Percentiles rank a stretch among this genome's conserved stretches.
Evolutionary conservation across 352 stramenopile species (phyloP).

Genomic region (Phytopythium helicoides): DNA sequence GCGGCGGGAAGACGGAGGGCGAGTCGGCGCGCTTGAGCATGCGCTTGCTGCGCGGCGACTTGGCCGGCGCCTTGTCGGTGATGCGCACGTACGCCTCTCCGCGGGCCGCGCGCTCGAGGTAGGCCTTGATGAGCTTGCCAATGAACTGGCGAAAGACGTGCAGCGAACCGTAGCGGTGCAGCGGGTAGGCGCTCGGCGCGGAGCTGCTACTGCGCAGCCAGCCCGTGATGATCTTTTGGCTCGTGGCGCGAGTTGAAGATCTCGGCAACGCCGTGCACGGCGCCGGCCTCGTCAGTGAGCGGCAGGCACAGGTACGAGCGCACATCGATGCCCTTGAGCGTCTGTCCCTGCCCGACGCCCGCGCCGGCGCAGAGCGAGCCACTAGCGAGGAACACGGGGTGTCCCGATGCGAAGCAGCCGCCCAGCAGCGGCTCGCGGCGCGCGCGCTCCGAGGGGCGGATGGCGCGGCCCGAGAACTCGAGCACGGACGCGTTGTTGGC

Average conservation of each 20-base stretch:
- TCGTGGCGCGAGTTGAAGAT: slow-evolving; percentile 67
- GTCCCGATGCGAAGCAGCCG: slow-evolving; percentile 21
- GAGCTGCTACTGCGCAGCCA: slow-evolving; percentile 35
- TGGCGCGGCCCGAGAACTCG: slow-evolving; percentile 54
- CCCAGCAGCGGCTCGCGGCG: slow-evolving; percentile 19
- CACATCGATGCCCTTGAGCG: slow-evolving; percentile 34
- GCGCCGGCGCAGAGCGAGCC: slow-evolving; percentile 16
- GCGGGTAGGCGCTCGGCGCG: slow-evolving; percentile 10
- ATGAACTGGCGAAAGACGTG: slow-evolving; percentile 63
- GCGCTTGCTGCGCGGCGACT: slow-evolving; percentile 8
- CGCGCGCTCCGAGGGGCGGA: slow-evolving; percentile 37
- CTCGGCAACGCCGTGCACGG: slow-evolving; percentile 57
- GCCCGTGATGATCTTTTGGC: slow-evolving; percentile 22
- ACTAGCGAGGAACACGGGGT: slow-evolving; percentile 36
- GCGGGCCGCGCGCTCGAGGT: slow-evolving; percentile 21
- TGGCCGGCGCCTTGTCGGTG: slow-evolving; percentile 5
- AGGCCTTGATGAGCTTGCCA: slow-evolving; percentile 46
- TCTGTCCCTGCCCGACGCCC: slow-evolving; percentile 20
- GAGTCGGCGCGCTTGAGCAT: slow-evolving; percentile 6
- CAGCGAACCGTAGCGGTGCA: slow-evolving; percentile 29
- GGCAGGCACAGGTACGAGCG: slow-evolving; percentile 71
- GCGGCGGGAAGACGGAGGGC: not conserved
- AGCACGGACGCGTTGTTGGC: slow-evolving; percentile 40
- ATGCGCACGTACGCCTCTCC: slow-evolving; percentile 20
- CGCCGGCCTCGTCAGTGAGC: slow-evolving; percentile 51